Conservation (phyloP, 1,139 yeast species). For the Lodderomyces margitis region DNA sequence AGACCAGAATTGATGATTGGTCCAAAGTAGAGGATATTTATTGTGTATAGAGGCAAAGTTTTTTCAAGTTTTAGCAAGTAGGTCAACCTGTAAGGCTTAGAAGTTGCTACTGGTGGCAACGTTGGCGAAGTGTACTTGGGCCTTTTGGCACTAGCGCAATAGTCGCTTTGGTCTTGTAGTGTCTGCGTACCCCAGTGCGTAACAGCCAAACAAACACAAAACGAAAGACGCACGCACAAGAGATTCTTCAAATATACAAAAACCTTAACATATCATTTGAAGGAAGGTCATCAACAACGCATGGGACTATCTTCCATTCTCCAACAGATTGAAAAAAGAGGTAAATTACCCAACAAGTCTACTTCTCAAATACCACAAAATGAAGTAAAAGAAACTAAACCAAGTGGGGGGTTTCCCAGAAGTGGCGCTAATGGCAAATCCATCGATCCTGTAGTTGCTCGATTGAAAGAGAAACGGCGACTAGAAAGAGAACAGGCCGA, state of each 20-base stretch:
- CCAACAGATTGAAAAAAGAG: conserved; percentile 32
- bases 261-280: too few relatives aligned
- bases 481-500: conserved; percentile 51
- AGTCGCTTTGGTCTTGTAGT: too few relatives aligned
- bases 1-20: conserved; percentile 98
- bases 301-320: conserved; percentile 23
- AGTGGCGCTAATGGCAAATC: conserved; percentile 8
- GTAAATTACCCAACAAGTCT: conserved; percentile 18
- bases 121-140: too few relatives aligned
- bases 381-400: neutral
- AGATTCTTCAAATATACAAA: neutral
- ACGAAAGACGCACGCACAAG: too few relatives aligned
- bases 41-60: neutral
- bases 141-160: too few relatives aligned
- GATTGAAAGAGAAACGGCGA: conserved; percentile 64
- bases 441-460: conserved; percentile 55
- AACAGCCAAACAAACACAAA: too few relatives aligned
- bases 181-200: too few relatives aligned
- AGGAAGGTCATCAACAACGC: conserved; percentile 9
- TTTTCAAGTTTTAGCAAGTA: neutral
- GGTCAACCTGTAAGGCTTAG: too few relatives aligned
- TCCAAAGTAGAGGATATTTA: conserved; percentile 47
- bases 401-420: conserved; percentile 13
- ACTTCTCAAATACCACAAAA: neutral
- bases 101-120: neutral